Conservation (phyloP, 2,329 filamentous ascomycete genomes). For the Drechslerella stenobrocha region DNA sequence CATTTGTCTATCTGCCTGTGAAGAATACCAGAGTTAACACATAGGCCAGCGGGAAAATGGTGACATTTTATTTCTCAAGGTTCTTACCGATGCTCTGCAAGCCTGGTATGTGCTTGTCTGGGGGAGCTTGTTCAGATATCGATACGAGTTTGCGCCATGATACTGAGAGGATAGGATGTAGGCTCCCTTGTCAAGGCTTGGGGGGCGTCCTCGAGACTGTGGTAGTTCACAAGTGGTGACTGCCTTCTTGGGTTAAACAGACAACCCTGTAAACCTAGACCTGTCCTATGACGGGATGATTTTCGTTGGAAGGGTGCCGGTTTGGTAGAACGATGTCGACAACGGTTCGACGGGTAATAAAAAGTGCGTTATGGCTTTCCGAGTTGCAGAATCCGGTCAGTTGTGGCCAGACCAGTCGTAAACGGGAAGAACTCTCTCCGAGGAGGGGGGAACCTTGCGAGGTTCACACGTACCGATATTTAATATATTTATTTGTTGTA, state of each 20-base stretch:
- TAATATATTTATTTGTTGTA: neutral
- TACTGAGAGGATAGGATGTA: constrained; percentile 8
- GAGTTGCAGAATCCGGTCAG: constrained; percentile 20
- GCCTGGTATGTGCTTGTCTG: constrained; percentile 9
- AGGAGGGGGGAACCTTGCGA: constrained; percentile 1
- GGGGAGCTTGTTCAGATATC: constrained; percentile 31
- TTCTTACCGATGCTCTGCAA: constrained; percentile 2
- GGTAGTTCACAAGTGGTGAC: constrained; percentile 7
- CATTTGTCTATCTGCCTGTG: neutral
- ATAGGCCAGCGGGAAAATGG: neutral
- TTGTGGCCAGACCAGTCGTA: constrained; percentile 1
- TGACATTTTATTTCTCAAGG: neutral
- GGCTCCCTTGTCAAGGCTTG: constrained; percentile 17
- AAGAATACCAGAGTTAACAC: neutral
- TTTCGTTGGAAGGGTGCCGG: constrained; percentile 34
- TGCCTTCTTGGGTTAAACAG: constrained; percentile 33
- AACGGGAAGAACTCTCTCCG: constrained; percentile 9
- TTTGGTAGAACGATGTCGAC: constrained; percentile 35
- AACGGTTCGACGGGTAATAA: constrained; percentile 20
- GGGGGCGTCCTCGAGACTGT: constrained; percentile 14
- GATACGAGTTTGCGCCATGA: constrained; percentile 18
- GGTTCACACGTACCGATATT: constrained; percentile 1
- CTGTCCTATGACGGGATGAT: constrained; percentile 38
- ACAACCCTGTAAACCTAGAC: constrained; percentile 1
- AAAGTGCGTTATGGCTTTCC: constrained; percentile 44